These are phyloP conservation scores for Evernia prunastri DNA, from an alignment of 495 filamentous ascomycete species.

Conservation along the genomic window DNA sequence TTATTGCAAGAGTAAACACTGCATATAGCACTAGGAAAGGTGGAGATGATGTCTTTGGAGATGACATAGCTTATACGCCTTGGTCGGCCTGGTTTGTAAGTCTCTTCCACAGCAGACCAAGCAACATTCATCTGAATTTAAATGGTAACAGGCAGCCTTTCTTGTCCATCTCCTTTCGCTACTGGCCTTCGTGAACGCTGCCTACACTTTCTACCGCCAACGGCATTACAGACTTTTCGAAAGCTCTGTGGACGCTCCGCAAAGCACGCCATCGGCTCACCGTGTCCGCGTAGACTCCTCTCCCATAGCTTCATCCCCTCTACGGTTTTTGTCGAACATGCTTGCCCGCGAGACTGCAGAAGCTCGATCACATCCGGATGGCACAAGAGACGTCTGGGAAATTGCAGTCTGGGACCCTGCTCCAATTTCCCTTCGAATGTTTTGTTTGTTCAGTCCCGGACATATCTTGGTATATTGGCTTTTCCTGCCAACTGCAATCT, in stretches of 20 bases:
- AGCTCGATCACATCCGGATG: slow-evolving; percentile 76
- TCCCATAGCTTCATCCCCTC: slow-evolving; percentile 67
- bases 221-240: slow-evolving; percentile 92
- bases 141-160: slow-evolving; percentile 52
- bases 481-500: slow-evolving; percentile 68
- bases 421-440: slow-evolving; percentile 72
- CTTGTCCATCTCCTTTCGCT: slow-evolving; percentile 59
- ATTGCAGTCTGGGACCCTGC: slow-evolving; percentile 87
- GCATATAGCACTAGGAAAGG: slow-evolving; percentile 38
- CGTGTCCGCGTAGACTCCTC: slow-evolving; percentile 88
- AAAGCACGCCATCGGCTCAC: slow-evolving; percentile 77
- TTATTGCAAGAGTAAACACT: slow-evolving; percentile 75
- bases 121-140: slow-evolving; percentile 1
- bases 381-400: slow-evolving; percentile 89
- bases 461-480: slow-evolving; percentile 85
- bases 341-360: slow-evolving; percentile 55
- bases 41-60: slow-evolving; percentile 79
- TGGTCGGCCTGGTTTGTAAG: slow-evolving; percentile 76
- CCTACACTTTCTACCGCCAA: slow-evolving; percentile 76
- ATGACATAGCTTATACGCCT: slow-evolving; percentile 49
- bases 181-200: slow-evolving; percentile 63
- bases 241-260: slow-evolving; percentile 62
- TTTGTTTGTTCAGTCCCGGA: slow-evolving; percentile 87
- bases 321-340: slow-evolving; percentile 67
- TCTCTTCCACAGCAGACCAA: slow-evolving; percentile 23